Evolutionary conservation across 2,329 filamentous ascomycete genomes (phyloP), one percentile per base, ranked within the genome.

Genomic region (Plenodomus tracheiphilus): DNA sequence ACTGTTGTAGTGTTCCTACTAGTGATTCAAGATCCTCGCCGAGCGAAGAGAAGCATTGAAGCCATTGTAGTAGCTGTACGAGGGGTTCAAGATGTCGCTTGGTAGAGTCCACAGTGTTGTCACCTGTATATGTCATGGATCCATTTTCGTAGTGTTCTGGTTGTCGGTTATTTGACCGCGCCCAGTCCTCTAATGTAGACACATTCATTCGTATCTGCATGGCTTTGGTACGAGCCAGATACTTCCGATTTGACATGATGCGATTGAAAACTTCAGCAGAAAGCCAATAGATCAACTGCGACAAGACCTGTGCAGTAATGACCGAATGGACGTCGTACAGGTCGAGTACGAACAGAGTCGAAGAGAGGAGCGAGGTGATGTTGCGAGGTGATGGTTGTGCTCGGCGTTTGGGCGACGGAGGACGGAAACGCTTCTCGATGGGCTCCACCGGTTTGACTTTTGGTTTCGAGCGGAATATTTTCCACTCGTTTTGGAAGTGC

Each of bases 201-300:
- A 99, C 85, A 69, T 99, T 99, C 92, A 99, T 97, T 59, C 94
- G 89, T 62, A 99, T 97, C 71, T 99, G 94, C 94, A 99, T 99
- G 3, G 94, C 94, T 73, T 99, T 99, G 16, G 94, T 99, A 44
- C 94, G 84, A 5, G 94, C 93, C 9, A 99, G 80, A 66, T 97
- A 99, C 70, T 93, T 92, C 57, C 91, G 85, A 66, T 95, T 97
- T 22, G 89, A 93, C 89, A 99, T 96, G 72, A 99, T 89, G 49
- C 93, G 88, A 72, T 99, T 99, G 77, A 99, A 99, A 8, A 97
- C 83, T 74, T 99, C 94, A 0, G 93, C 90, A 6, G 92, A 89
- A 15, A 99, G 81, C 94, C 94, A 99, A 75, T 97, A 99, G 38
- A 97, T 81, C 2, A 99, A 80, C 67, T 99, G 94, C 3, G 92